These are phyloP conservation scores for Diaporthe eres DNA, from an alignment of 2,329 filamentous ascomycete species.

Conservation along the genomic window DNA sequence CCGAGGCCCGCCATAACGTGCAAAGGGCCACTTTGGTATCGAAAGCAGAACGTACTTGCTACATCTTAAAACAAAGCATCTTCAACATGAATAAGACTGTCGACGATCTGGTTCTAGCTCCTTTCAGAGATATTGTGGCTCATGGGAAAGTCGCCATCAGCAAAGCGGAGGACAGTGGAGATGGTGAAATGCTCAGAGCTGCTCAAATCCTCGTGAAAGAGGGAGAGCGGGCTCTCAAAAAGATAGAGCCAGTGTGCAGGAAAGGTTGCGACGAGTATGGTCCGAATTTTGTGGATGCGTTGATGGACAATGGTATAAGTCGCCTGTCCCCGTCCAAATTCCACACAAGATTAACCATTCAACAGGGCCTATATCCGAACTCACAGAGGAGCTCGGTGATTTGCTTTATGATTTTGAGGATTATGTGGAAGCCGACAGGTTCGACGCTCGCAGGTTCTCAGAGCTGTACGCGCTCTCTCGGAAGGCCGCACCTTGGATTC, in stretches of 20 bases:
- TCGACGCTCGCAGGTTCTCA: conserved; percentile 64
- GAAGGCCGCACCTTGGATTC: conserved; percentile 62
- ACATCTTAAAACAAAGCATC: neutral
- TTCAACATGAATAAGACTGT: conserved; percentile 24
- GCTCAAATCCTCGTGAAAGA: conserved; percentile 56
- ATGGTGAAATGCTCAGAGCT: conserved; percentile 62
- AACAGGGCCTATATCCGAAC: conserved; percentile 64
- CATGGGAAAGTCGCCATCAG: conserved; percentile 49
- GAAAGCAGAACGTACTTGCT: neutral
- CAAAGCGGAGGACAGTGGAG: conserved; percentile 51
- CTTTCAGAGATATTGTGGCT: conserved; percentile 37
- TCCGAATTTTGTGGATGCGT: conserved; percentile 62
- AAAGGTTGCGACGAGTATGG: conserved; percentile 65
- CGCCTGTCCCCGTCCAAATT: conserved; percentile 19
- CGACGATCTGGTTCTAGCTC: conserved; percentile 34
- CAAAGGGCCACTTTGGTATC: no score
- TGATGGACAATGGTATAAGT: conserved; percentile 67
- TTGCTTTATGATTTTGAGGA: conserved; percentile 72
- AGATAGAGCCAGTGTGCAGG: conserved; percentile 65
- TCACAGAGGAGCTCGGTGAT: conserved; percentile 62
- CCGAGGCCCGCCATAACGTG: neutral
- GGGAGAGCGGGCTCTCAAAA: conserved; percentile 57
- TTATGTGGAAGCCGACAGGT: conserved; percentile 63
- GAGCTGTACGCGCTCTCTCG: conserved; percentile 64
- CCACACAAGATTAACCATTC: conserved; percentile 1